Base-by-base conservation (phyloP, 192 early-diverging fungal genomes). In the Coemansia sp. region DNA sequence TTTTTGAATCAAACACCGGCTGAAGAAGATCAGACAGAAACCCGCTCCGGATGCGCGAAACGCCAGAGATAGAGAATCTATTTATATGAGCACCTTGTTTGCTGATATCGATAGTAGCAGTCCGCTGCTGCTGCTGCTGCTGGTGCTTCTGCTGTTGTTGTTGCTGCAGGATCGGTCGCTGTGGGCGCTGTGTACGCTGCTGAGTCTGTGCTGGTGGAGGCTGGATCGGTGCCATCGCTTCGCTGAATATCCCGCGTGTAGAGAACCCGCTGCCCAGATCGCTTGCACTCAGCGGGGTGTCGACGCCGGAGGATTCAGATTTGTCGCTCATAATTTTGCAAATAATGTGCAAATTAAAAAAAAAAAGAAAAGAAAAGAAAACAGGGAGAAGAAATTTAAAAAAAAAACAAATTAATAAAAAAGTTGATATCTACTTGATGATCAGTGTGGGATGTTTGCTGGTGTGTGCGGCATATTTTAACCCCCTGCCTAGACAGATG, bases 1-100 rank as follows among this genome's bases (percentile, higher is more conserved):
- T 83, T 16, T 40, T 40, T 0, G 80, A 71, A 4, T 29, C 38
- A 18, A 83, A 52, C 20, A 65, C 48, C 0, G 64, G 42, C 56
- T 52, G 32, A 0, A 73, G 22, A 5, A 83, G 65, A 1, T 31
- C 54, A 32, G 16, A 45, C 0, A 83, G 61, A 29, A 83, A 73
- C 0, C 71, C 68, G 0, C 28, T 16, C 5, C 80, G 71, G 36
- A 74, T 71, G 18, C 80, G 64, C 40, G 75, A 66, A 2, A 71
- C 56, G 0, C 80, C 80, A 0, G 61, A 22, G 11, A 77, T 56
- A 1, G 62, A 66, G 25, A 77, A 48, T 10, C 51, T 33, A n/a
- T 40, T 61, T 11, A 68, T 56, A 1, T 20, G 16, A 0, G 56
- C 49, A 5, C n/a, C 33, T 3, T 66, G 59, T 7, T 7, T 14